Percentiles rank a stretch among this genome's conserved stretches.
Evolutionary conservation across 1,284 basidiomycete genomes (phyloP).

Genomic region (Trametes polyzona): DNA sequence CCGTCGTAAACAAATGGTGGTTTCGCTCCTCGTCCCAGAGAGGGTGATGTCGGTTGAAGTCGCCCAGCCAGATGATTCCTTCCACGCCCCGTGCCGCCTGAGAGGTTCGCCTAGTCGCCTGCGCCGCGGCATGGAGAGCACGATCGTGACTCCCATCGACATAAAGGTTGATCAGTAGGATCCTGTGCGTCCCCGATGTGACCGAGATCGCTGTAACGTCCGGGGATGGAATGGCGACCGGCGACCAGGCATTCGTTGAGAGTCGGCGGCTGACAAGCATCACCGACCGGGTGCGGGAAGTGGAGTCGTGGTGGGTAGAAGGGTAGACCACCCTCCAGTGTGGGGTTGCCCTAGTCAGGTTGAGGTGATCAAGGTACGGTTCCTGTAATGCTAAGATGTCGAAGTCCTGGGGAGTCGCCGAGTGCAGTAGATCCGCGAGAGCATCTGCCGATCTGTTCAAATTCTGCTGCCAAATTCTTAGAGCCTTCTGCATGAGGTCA

Average conservation of each 20-base stretch:
- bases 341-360: constrained; percentile 19
- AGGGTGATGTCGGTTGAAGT: constrained; percentile 56
- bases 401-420: constrained; percentile 22
- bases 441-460: constrained; percentile 35
- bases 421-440: constrained; percentile 28
- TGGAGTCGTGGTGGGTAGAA: constrained; percentile 10
- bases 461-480: constrained; percentile 36
- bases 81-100: not conserved
- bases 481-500: too few species aligned
- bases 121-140: constrained; percentile 21
- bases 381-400: constrained; percentile 41
- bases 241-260: constrained; percentile 31
- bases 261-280: constrained; percentile 35
- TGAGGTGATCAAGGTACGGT: constrained; percentile 33
- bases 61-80: constrained; percentile 39
- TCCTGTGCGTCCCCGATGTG: not conserved
- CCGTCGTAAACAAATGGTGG: constrained; percentile 38
- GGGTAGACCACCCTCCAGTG: constrained; percentile 38
- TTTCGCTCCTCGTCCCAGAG: constrained; percentile 47
- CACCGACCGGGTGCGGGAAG: constrained; percentile 26
- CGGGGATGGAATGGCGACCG: constrained; percentile 24
- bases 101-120: not conserved
- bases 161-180: constrained; percentile 43
- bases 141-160: constrained; percentile 34
- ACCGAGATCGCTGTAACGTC: constrained; percentile 39